Evolutionary conservation across 208 protist species (phyloP).

Genomic region (Angomonas ambiguus): DNA sequence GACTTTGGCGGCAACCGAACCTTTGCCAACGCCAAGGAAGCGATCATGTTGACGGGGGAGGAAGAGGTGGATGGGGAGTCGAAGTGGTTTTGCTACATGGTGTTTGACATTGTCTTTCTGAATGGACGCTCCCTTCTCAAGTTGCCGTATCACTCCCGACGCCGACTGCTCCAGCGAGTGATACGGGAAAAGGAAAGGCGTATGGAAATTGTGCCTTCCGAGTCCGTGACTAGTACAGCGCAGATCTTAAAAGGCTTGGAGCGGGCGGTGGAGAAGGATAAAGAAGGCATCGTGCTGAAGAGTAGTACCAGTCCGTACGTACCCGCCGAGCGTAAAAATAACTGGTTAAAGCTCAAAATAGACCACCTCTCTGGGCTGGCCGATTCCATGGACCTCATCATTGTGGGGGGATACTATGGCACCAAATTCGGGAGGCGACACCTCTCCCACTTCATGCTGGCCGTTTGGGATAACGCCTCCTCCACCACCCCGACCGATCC

Average conservation of each 20-base stretch:
- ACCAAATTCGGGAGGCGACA: constrained; percentile 45
- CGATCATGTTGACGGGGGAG: neutral
- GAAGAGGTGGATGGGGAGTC: constrained; percentile 6
- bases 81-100: constrained; percentile 47
- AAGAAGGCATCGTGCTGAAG: constrained; percentile 61
- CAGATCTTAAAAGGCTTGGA: constrained; percentile 35
- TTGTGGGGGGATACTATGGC: constrained; percentile 53
- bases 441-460: constrained; percentile 50
- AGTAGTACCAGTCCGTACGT: constrained; percentile 23
- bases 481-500: neutral
- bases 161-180: constrained; percentile 14
- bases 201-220: constrained; percentile 32
- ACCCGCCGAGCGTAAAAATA: constrained; percentile 33
- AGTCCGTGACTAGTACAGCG: constrained; percentile 15
- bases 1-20: constrained; percentile 52
- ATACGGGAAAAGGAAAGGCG: constrained; percentile 14
- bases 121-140: constrained; percentile 29
- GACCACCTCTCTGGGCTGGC: constrained; percentile 44
- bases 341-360: constrained; percentile 74
- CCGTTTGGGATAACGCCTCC: constrained; percentile 19
- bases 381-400: constrained; percentile 40
- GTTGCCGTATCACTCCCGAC: constrained; percentile 20
- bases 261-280: constrained; percentile 15
- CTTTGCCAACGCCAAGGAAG: constrained; percentile 19
- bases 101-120: constrained; percentile 50